These are phyloP conservation scores for Epicoccum sorghinum DNA, from an alignment of 2,329 filamentous ascomycete genomes.

Conservation along the genomic window DNA sequence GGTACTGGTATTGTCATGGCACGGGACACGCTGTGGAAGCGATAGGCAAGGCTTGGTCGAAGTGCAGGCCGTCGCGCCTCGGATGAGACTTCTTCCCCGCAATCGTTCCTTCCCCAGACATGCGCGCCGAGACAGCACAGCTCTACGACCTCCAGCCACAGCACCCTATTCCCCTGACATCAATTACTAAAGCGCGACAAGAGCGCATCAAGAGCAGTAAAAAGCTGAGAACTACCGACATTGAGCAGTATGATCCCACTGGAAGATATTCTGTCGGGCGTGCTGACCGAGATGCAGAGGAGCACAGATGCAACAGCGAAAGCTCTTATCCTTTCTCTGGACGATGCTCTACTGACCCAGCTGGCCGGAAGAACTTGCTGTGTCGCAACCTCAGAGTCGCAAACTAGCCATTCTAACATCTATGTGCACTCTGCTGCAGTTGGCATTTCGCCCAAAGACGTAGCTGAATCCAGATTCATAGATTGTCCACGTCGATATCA, in stretches of 20 bases:
- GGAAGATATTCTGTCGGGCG: background rate
- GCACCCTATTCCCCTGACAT: slow-evolving; percentile 4
- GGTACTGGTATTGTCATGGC: slow-evolving; percentile 10
- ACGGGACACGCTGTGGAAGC: slow-evolving; percentile 6
- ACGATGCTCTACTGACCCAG: slow-evolving; percentile 8
- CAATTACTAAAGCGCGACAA: slow-evolving; percentile 3
- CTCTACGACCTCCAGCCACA: slow-evolving; percentile 7
- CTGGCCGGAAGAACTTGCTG: slow-evolving; percentile 9
- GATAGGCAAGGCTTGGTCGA: slow-evolving; percentile 7
- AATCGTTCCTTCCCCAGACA: slow-evolving; percentile 8
- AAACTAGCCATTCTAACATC: background rate
- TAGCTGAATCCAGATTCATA: background rate
- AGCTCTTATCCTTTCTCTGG: slow-evolving; percentile 19
- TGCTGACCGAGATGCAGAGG: slow-evolving; percentile 7
- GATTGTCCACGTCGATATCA: background rate
- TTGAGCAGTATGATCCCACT: background rate
- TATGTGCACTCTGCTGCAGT: slow-evolving; percentile 8
- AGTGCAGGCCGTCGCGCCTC: slow-evolving; percentile 2
- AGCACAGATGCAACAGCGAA: slow-evolving; percentile 20
- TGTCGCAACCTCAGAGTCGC: background rate
- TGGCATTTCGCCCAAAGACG: slow-evolving; percentile 3
- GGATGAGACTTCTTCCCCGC: slow-evolving; percentile 21
- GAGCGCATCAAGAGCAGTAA: background rate
- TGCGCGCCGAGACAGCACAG: slow-evolving; percentile 6
- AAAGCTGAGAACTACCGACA: background rate